Base-by-base conservation (phyloP, 257 asterid genomes). In the Prunella vulgaris region DNA sequence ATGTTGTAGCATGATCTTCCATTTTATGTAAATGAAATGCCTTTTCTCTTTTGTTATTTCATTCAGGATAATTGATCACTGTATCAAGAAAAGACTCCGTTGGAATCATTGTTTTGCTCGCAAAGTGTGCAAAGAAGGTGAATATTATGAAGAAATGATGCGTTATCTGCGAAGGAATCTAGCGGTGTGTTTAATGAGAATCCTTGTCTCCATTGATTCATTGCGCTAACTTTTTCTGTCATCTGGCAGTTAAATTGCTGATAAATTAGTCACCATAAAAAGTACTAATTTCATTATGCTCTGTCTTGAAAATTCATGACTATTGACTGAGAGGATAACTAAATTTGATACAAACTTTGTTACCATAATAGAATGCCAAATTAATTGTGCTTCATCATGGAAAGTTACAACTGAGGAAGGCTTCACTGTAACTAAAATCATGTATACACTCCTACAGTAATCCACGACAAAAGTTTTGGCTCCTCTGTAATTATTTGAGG, bases 111-210 rank as follows among this genome's bases (percentile, higher is more conserved):
- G 87, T 82, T 94, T 94, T 87, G 97, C 87, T 81, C 92, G 89
- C 33, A 94, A 86, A 89, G 86, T 94, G 77, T 87, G 95, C 85
- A 94, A 89, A 81, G 99, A 94, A 83, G 83, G 84, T 53, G 99
- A 94, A 86, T 94, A 91, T 84, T 94, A 94, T 72, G 99, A 94
- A 79, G 97, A 89, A 37, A 84, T 91, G 99, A 87, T 91, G 97
- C 96, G 96, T 68, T 94, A 94, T 78, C 86, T 94, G 28, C 86
- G 99, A 72, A 82, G 83, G 79, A 94, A 91, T 78, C 85, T 94
- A 61, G 96, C 99, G 83, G 99, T 94, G 73, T 71, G 80, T 78
- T 48, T 51, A 38, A 48, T 62, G 68, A 71, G 73, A 54, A 60
- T 21, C 75, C 62, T 54, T 62, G 56, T 58, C 59, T 77, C 33